Evolutionary conservation across 31 red algal genomes (phyloP).

Genomic region (Asparagopsis taxiformis): DNA sequence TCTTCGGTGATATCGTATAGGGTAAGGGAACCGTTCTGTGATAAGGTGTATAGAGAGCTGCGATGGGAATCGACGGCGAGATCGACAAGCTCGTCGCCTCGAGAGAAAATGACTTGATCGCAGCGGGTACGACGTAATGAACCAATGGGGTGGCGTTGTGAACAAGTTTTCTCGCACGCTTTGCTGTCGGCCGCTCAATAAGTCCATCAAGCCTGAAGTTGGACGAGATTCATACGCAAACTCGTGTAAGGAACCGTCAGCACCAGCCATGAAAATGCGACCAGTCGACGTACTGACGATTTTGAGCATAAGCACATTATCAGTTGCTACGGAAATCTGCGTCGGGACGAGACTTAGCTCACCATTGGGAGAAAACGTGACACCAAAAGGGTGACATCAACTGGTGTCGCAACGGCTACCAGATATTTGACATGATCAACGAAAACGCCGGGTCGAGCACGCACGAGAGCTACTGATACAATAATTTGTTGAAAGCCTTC

Average conservation of each 20-base stretch:
- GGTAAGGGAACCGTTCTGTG: conserved; percentile 54
- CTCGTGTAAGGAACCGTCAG: conserved; percentile 87
- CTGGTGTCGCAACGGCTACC: conserved; percentile 74
- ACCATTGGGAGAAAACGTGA: conserved; percentile 34
- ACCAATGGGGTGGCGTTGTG: conserved; percentile 32
- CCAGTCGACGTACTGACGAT: conserved; percentile 62
- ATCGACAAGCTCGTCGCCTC: conserved; percentile 76
- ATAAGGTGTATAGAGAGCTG: conserved; percentile 68
- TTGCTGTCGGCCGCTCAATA: conserved; percentile 50
- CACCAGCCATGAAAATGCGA: conserved; percentile 91
- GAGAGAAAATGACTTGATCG: conserved; percentile 49
- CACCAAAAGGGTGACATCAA: conserved; percentile 75
- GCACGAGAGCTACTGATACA: conserved; percentile 77
- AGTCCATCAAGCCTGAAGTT: conserved; percentile 20
- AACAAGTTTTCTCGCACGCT: conserved; percentile 53
- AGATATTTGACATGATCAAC: conserved; percentile 81
- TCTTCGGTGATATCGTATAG: conserved; percentile 58
- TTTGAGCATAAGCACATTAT: conserved; percentile 78
- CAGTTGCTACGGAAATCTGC: conserved; percentile 79
- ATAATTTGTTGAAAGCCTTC: conserved; percentile 87
- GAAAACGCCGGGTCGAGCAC: conserved; percentile 77
- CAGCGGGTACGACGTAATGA: conserved; percentile 46
- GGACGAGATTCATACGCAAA: conserved; percentile 62
- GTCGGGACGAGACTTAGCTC: conserved; percentile 78
- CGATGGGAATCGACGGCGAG: conserved; percentile 54